Evolutionary conservation across 345 rosid species (phyloP), one percentile per base, ranked within the genome.

Genomic region (Lepidium sativum): DNA sequence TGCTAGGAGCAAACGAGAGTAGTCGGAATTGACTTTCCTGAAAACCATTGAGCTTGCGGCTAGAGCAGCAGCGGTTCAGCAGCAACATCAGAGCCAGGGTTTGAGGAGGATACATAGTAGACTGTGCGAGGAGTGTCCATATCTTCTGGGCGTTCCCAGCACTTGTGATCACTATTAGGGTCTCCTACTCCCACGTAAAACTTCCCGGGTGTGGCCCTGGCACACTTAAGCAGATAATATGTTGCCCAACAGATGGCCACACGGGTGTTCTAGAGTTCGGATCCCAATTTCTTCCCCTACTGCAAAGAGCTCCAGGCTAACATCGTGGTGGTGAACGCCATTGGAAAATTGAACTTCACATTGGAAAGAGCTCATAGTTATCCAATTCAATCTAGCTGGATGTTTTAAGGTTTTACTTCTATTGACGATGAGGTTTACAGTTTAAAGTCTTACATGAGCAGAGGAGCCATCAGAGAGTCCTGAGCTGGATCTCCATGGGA

Each of bases 81-180:
- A 0, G 98, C 96, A 0, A 92, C 95, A 12, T 88, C 98, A 0
- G 98, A 92, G n/a, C 96, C 98, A 0, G 98, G 97, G 60, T 74
- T 87, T 41, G 82, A 77, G 0, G 91, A 15, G 0, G 96, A 87
- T 9, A 92, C 91, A 0, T 80, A 84, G 76, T 84, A 92, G 12
- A 87, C 84, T 0, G 86, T 56, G 6, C 98, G 83, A 43, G 66
- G 77, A 0, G 98, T 89, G 82, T 87, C 95, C 98, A 92, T 92
- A 71, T 92, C 98, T 78, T 92, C 98, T 0, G 98, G 95, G 5
- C 98, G 55, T 74, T 92, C 95, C 98, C 98, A 92, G 63, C 98
- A 89, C 60, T 82, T 84, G 77, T 89, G 98, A 61, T 92, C 98
- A 6, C 64, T 78, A 38, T 92, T 85, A 0, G 98, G 97, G 56